Base-by-base conservation (phyloP, 768 basidiomycete species). In the Lentinula sp. region DNA sequence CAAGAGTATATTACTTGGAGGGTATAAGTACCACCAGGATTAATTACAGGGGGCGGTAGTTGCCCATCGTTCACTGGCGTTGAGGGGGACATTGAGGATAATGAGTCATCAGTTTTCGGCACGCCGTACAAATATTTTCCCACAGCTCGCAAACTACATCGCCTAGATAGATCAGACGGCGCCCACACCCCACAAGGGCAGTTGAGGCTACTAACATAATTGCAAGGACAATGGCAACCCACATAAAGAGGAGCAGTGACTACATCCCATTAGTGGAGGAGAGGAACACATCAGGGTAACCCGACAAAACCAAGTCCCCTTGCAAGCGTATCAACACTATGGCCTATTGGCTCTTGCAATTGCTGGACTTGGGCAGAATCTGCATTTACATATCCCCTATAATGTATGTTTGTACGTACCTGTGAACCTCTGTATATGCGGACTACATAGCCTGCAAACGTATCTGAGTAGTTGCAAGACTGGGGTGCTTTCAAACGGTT, bases 21-120 rank as follows among this genome's bases (percentile, higher is more conserved):
- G 48, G 74, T 79, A 72, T 92, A 93, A 23, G 85, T 84, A 60
- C 91, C 91, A 62, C 89, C 90, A 67, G 82, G 81, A 2, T 85
- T 84, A 61, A 91, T 81, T 46, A 84, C 83, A 7, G 90, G 81
- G 16, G 90, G 90, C 35, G 77, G 72, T 20, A 61, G 65, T 1
- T 61, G 61, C 42, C 68, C 73, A 68, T 83, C 81, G 56, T 68
- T 70, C 23, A 71, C 72, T 37, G 75, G 68, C 43, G 77, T 73
- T 49, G 77, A 66, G 36, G 79, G 75, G 51, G 78, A 61, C 65
- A 66, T 65, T 37, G 53, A 10, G 4, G 20, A 28, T 0, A 42
- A 23, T 42, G 41, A 56, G 41, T 56, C 42, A 45, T 56, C 55
- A 41, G 55, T 41, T 23, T 55, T 43, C 55, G 55, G 41, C 55